phyloP scores from a whole-genome alignment of 2,329 filamentous ascomycete species.

The Ophiocordyceps camponoti-rufipedis region DNA sequence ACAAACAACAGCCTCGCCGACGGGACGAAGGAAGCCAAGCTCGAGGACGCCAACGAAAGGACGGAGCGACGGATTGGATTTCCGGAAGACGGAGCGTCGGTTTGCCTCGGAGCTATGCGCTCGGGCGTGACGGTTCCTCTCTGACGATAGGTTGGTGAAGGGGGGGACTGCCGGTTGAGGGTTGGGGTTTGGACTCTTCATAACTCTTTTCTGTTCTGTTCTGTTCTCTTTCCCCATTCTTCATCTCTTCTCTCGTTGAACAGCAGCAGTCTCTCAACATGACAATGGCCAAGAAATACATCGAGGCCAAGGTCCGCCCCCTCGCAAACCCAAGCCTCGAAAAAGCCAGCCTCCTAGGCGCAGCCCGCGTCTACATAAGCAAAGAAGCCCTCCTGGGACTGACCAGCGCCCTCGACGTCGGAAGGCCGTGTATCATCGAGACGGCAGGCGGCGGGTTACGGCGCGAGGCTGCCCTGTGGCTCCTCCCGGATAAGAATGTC shows the following conservation, averaged over 20 bases:
- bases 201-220: background rate
- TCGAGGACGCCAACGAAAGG: too few relatives aligned
- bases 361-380: conserved; percentile 28
- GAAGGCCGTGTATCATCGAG: conserved; percentile 23
- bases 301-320: conserved; percentile 23
- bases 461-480: conserved; percentile 31
- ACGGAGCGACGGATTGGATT: too few relatives aligned
- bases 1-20: too few relatives aligned
- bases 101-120: too few relatives aligned
- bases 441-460: conserved; percentile 6
- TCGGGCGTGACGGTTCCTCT: too few relatives aligned
- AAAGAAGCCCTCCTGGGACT: conserved; percentile 26
- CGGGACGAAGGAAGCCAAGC: too few relatives aligned
- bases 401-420: conserved; percentile 22
- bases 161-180: too few relatives aligned
- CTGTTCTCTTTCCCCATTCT: background rate
- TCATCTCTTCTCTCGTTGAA: too few relatives aligned
- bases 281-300: conserved; percentile 15
- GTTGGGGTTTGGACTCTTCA: too few relatives aligned
- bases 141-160: too few relatives aligned
- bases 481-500: conserved; percentile 38
- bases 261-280: background rate
- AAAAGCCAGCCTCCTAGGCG: conserved; percentile 22
- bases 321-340: conserved; percentile 22
- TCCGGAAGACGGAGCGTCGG: too few relatives aligned